Evolutionary conservation across 139 green algal species (phyloP), one percentile per base, ranked within the genome.

Genomic region (Asterochloris sp.): DNA sequence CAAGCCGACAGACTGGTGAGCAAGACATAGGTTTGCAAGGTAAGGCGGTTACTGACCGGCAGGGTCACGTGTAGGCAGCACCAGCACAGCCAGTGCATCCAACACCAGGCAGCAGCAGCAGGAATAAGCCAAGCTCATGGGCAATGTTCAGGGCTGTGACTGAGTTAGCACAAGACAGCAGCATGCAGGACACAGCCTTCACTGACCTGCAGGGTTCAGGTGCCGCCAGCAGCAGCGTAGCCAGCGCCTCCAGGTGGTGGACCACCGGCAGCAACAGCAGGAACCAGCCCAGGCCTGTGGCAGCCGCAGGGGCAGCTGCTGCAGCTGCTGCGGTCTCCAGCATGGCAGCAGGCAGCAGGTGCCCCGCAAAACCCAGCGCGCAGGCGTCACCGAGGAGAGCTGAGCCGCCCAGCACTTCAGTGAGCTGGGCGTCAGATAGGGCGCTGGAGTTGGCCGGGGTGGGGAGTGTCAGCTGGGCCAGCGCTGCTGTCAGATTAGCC

Each of bases 321-420:
- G 69, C 77, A 74, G 77, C 77, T 62, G 62, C 62, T 74, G 77
- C 77, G 2, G 61, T n/a, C n/a, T 73, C 62, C 76, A 80, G 23
- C 6, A 80, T 73, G 13, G 61, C 61, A 47, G 54, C 29, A 16
- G 76, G 60, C 23, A 69, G 14, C 54, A 80, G 63, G 61, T 60
- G 63, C 54, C 27, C 24, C 16, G 76, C 61, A 66, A 80, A 80
- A 54, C 76, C 54, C 23, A 80, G 76, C 16, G 61, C 54, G 10
- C 61, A 29, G 61, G 64, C 29, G 61, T 80, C 76, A 69, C 21
- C 54, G 12, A 80, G 24, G 24, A 71, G 64, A 0, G 60, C 60
- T 47, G 68, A 28, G 0, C 26, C 76, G 19, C 54, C 26, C n/a
- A 69, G 60, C 27, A 80, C 54, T 23, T 26, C 13, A 17, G 76